phyloP scores from a whole-genome alignment of 495 filamentous ascomycete species.

The Echria macrotheca region DNA sequence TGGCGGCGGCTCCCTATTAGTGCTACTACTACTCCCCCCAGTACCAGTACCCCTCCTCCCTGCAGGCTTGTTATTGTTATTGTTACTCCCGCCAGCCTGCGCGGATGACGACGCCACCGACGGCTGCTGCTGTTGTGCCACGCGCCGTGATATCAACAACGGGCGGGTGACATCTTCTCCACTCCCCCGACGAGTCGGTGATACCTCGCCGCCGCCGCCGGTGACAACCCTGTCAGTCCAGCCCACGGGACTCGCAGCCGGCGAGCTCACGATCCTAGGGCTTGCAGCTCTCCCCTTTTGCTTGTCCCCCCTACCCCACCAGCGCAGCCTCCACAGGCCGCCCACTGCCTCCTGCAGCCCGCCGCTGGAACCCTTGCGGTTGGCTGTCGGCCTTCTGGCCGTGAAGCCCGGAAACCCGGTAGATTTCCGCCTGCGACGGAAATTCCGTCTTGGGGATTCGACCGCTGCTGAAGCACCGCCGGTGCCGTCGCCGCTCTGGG shows the following conservation, averaged over 20 bases:
- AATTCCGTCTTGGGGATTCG: slow-evolving; percentile 23
- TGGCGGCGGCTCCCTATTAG: no score
- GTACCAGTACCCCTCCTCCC: no score
- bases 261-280: slow-evolving; percentile 2
- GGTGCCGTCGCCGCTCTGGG: slow-evolving; percentile 10
- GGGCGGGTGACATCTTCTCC: no score
- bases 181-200: no score
- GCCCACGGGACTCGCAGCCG: not conserved
- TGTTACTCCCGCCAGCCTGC: no score
- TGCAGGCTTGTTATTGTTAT: no score
- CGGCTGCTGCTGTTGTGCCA: no score
- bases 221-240: no score
- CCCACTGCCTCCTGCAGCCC: slow-evolving; percentile 36
- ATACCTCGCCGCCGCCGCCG: no score
- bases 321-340: slow-evolving; percentile 34
- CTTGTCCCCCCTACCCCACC: slow-evolving; percentile 30
- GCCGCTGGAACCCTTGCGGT: slow-evolving; percentile 21
- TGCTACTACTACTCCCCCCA: no score
- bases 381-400: slow-evolving; percentile 28
- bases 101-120: no score
- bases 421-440: slow-evolving; percentile 41
- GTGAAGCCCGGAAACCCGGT: slow-evolving; percentile 52
- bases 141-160: no score
- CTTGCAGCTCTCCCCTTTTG: not conserved
- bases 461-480: slow-evolving; percentile 8